phyloP scores from a whole-genome alignment of 148 eudicot species.

The Arbutus unedo region DNA sequence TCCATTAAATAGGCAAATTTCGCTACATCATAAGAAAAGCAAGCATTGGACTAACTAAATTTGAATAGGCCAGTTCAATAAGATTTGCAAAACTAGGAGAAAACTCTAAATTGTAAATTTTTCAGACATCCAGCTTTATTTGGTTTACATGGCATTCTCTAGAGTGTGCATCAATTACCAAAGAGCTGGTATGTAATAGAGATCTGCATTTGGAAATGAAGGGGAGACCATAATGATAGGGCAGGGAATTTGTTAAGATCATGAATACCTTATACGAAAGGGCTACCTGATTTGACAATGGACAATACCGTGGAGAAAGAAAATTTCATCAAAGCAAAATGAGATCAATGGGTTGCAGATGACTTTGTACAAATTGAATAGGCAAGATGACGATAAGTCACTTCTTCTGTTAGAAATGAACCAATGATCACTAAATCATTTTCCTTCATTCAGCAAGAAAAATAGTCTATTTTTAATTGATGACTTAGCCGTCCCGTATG shows the following conservation, averaged over 20 bases:
- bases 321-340: background rate
- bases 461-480: too few species aligned
- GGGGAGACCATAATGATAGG: background rate
- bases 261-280: background rate
- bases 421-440: background rate
- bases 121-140: too few species aligned
- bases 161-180: background rate
- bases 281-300: background rate
- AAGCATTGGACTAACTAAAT: too few species aligned
- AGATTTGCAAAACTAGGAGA: too few species aligned
- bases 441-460: background rate
- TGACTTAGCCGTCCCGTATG: background rate
- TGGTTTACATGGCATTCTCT: too few species aligned
- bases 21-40: too few species aligned
- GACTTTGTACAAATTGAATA: background rate
- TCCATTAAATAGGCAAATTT: too few species aligned
- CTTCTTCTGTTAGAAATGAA: background rate
- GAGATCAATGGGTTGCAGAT: background rate
- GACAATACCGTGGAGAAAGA: background rate
- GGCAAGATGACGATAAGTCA: background rate
- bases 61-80: too few species aligned
- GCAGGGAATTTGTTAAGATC: background rate
- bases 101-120: too few species aligned
- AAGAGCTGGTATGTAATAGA: too few species aligned
- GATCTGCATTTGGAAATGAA: too few species aligned